Percentiles rank a stretch among this genome's conserved stretches.
These are phyloP conservation scores for Jimgerdemannia flammicorona DNA, from an alignment of 192 early-diverging fungal species.

Conservation along the genomic window DNA sequence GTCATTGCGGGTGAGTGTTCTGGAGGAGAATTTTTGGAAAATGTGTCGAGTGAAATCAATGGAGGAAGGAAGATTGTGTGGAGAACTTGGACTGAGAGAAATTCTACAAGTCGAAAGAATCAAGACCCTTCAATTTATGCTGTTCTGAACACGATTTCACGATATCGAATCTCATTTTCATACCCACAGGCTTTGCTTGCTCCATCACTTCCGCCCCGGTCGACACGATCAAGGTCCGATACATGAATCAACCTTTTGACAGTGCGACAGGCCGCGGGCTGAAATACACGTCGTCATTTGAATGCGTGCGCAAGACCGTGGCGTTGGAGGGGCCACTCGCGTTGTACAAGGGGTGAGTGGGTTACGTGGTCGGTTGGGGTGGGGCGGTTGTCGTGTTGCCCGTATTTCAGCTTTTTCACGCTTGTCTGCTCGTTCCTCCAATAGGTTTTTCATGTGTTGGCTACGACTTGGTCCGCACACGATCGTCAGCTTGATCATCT, in stretches of 20 bases:
- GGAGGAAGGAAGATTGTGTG: constrained; percentile 9
- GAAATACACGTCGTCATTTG: constrained; percentile 21
- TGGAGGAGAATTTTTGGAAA: constrained; percentile 14
- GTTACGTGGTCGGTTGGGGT: not conserved
- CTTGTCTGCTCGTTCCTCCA: not conserved
- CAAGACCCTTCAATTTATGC: too few relatives aligned
- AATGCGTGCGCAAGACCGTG: constrained; percentile 33
- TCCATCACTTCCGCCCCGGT: constrained; percentile 31
- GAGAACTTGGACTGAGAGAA: too few relatives aligned
- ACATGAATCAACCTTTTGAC: constrained; percentile 37
- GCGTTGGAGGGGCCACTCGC: constrained; percentile 35
- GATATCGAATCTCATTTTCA: not conserved
- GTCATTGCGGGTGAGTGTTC: constrained; percentile 28
- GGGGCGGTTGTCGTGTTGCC: too few relatives aligned
- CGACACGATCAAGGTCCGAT: constrained; percentile 32
- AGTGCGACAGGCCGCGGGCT: constrained; percentile 17
- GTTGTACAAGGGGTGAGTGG: constrained; percentile 36
- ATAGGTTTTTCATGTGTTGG: constrained; percentile 40
- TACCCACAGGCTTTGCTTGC: constrained; percentile 23
- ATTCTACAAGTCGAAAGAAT: too few relatives aligned
- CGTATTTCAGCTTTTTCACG: not conserved
- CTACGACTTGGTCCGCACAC: constrained; percentile 52
- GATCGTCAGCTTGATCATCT: constrained; percentile 42
- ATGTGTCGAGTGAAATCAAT: constrained; percentile 32
- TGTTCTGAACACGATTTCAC: too few relatives aligned